phyloP scores from a whole-genome alignment of 495 filamentous ascomycete species.

The Aspergillus sclerotioniger region DNA sequence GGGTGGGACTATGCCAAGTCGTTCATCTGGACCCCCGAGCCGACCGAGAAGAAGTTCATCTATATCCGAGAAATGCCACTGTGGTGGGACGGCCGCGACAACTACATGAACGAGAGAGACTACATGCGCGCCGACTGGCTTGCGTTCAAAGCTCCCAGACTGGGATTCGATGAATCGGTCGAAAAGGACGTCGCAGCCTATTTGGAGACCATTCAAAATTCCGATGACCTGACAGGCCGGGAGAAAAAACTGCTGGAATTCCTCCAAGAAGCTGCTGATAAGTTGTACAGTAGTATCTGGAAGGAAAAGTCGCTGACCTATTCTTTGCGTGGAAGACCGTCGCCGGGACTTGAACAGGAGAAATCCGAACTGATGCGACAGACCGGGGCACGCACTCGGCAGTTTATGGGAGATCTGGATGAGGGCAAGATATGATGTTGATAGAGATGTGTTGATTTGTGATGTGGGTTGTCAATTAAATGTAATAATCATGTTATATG shows the following conservation, averaged over 20 bases:
- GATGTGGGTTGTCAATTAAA: too few species aligned
- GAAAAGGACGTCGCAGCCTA: background rate
- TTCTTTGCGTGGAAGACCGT: background rate
- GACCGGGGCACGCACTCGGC: background rate
- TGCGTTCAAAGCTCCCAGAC: background rate
- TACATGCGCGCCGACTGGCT: slow-evolving; percentile 3
- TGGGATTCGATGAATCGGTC: background rate
- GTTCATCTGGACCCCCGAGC: background rate
- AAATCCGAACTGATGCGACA: background rate
- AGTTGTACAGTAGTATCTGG: background rate
- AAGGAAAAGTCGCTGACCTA: background rate
- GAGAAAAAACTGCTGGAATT: background rate
- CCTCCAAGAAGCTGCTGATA: background rate
- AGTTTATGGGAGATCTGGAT: background rate
- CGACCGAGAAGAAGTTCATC: background rate
- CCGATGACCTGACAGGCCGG: background rate
- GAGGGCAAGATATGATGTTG: background rate
- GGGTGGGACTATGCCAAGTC: background rate
- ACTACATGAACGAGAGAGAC: background rate
- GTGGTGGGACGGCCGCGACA: background rate
- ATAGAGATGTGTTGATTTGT: too few species aligned
- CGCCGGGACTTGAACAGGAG: background rate
- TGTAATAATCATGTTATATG: too few species aligned
- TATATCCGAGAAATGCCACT: background rate
- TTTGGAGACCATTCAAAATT: background rate